phyloP scores from a whole-genome alignment of 768 basidiomycete genomes.

The Xerocomellus chrysenteron region DNA sequence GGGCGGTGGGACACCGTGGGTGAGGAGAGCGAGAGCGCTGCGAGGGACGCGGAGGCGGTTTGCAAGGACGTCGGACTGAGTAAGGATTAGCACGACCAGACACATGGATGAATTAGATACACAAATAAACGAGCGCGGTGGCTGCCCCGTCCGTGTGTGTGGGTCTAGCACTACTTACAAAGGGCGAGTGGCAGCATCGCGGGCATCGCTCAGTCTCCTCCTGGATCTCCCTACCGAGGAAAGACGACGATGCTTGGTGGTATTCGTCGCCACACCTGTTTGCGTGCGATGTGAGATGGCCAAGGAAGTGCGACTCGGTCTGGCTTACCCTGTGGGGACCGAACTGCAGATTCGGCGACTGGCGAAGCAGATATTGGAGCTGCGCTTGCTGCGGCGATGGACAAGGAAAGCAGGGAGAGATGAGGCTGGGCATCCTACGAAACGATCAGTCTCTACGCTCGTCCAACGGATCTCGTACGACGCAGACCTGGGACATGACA shows the following conservation, averaged over 20 bases:
- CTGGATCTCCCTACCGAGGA: slow-evolving; percentile 70
- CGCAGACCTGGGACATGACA: slow-evolving; percentile 26
- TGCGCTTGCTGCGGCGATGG: slow-evolving; percentile 56
- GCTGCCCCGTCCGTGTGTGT: not conserved
- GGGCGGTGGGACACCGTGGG: slow-evolving; percentile 34
- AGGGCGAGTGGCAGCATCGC: slow-evolving; percentile 72
- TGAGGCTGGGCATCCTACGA: slow-evolving; percentile 12
- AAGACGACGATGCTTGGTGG: slow-evolving; percentile 60
- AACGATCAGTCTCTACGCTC: not conserved
- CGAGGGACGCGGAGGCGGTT: slow-evolving; percentile 39
- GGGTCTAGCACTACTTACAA: slow-evolving; percentile 59
- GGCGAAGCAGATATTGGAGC: slow-evolving; percentile 42
- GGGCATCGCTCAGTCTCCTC: slow-evolving; percentile 73
- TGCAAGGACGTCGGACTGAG: slow-evolving; percentile 38
- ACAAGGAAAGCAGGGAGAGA: slow-evolving; percentile 64
- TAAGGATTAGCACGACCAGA: slow-evolving; percentile 6
- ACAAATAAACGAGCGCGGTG: not conserved
- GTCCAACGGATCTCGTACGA: not conserved
- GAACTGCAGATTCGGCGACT: slow-evolving; percentile 19
- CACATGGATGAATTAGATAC: not conserved
- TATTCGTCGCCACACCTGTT: slow-evolving; percentile 33
- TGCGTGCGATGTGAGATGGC: not conserved
- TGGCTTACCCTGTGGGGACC: slow-evolving; percentile 17
- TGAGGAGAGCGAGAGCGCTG: slow-evolving; percentile 41
- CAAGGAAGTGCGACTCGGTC: not conserved